These are phyloP conservation scores for Umbelopsis sp. DNA, from an alignment of 192 early-diverging fungal species.

Conservation along the genomic window DNA sequence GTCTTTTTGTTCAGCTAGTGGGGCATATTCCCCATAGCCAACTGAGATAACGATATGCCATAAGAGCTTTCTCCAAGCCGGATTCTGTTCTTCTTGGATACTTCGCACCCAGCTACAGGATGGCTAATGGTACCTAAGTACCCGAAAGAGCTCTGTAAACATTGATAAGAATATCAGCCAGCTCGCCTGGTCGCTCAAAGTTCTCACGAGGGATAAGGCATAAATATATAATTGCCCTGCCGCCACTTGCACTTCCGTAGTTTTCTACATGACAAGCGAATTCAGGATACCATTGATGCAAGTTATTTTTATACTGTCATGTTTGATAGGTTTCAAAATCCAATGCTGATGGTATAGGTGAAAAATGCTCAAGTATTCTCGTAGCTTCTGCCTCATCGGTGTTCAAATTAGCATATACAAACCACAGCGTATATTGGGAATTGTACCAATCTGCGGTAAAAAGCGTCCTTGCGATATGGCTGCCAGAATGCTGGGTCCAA, in stretches of 20 bases:
- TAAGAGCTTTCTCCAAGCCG: conserved; percentile 43
- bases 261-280: background rate
- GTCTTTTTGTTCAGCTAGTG: background rate
- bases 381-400: no score
- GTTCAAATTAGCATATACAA: no score
- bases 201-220: background rate
- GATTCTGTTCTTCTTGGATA: conserved; percentile 34
- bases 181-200: background rate
- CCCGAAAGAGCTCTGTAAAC: background rate
- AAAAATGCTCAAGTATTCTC: background rate
- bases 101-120: conserved; percentile 24
- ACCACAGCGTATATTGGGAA: no score
- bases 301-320: background rate
- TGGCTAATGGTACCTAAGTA: background rate
- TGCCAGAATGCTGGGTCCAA: background rate
- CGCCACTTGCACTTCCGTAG: no score
- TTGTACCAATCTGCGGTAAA: no score
- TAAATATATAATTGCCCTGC: background rate
- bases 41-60: background rate
- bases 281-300: background rate
- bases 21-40: conserved; percentile 10
- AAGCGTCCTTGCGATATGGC: no score
- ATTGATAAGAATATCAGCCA: background rate
- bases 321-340: background rate
- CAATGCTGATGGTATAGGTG: background rate